These are phyloP conservation scores for Xylaria sp. DNA, from an alignment of 2,329 filamentous ascomycete species.

Conservation along the genomic window DNA sequence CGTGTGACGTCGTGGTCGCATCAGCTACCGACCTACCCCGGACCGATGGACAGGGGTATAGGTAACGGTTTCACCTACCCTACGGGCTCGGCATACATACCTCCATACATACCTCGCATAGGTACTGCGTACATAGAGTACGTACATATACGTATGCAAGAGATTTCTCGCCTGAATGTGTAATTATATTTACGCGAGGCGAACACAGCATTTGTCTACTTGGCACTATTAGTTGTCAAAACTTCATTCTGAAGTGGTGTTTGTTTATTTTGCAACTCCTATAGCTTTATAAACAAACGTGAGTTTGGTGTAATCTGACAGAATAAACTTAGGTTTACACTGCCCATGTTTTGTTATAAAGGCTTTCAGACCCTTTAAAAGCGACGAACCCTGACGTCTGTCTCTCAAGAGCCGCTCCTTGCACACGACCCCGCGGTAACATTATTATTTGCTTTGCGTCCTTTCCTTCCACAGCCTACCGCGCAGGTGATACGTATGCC, in stretches of 20 bases:
- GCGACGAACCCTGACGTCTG: background rate
- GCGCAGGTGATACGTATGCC: slow-evolving; percentile 3
- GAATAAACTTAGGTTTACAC: background rate
- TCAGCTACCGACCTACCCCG: slow-evolving; percentile 2
- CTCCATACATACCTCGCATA: too few relatives aligned
- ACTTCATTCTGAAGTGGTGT: background rate
- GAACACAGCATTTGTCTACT: background rate
- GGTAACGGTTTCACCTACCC: background rate
- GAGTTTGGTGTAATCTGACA: background rate
- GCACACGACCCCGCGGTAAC: background rate
- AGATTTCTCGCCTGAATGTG: background rate
- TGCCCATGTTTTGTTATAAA: background rate
- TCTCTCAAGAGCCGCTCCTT: background rate
- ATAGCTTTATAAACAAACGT: background rate
- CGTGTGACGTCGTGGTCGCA: slow-evolving; percentile 27
- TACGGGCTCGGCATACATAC: too few relatives aligned
- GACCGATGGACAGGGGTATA: slow-evolving; percentile 10
- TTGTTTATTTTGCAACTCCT: background rate
- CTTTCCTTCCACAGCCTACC: background rate
- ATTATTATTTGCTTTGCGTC: background rate
- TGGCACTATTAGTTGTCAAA: background rate
- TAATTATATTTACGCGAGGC: background rate
- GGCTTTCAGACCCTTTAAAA: background rate
- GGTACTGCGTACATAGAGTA: too few relatives aligned
- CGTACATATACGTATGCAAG: background rate